These are phyloP conservation scores for Quercus wislizeni DNA, from an alignment of 306 rosid genomes.

Conservation along the genomic window DNA sequence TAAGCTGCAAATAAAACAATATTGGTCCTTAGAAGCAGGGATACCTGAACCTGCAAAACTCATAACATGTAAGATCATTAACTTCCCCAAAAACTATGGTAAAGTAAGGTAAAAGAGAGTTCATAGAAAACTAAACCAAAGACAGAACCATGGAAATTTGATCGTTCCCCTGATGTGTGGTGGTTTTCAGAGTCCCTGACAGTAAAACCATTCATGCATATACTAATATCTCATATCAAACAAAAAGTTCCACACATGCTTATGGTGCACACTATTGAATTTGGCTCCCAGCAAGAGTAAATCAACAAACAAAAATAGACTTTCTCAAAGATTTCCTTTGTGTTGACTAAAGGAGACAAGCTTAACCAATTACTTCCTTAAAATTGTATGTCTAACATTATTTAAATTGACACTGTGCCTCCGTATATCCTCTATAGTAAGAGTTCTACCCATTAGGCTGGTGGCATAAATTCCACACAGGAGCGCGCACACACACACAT, in stretches of 20 bases:
- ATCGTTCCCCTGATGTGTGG: conserved; percentile 36
- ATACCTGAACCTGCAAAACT: conserved; percentile 84
- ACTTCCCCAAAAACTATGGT: background rate
- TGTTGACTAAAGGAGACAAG: too few relatives aligned
- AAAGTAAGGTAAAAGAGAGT: background rate
- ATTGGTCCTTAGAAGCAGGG: conserved; percentile 47
- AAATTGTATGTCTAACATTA: background rate
- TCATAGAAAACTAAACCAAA: conserved; percentile 30
- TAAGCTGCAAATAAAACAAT: conserved; percentile 48
- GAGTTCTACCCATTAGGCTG: background rate
- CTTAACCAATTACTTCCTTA: too few relatives aligned
- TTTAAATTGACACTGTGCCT: background rate
- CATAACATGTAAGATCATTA: conserved; percentile 36
- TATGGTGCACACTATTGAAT: background rate
- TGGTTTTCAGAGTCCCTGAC: conserved; percentile 38
- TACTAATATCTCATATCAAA: conserved; percentile 17
- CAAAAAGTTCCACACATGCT: background rate
- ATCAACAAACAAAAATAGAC: background rate
- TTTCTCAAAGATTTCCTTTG: too few relatives aligned
- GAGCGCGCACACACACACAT: rapidly evolving
- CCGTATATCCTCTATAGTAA: background rate
- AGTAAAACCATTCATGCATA: conserved; percentile 31
- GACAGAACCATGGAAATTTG: conserved; percentile 31
- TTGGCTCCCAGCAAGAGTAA: background rate
- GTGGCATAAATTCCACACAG: background rate